These are phyloP conservation scores for Adenanthera pavonina DNA, from an alignment of 306 rosid genomes.

Conservation along the genomic window DNA sequence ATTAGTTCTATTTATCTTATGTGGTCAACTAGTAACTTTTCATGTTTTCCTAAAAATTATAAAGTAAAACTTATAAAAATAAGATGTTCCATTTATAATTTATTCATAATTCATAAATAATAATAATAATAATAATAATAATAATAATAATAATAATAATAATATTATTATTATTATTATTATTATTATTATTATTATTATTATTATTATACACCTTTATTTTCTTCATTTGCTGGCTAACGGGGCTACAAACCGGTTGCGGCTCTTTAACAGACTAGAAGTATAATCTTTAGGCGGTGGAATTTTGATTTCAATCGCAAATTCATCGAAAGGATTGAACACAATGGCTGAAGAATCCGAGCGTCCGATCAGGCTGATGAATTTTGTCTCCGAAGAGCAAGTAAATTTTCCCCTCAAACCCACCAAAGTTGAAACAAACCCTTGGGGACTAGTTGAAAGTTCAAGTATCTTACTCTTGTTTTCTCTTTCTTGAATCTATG, in stretches of 20 bases:
- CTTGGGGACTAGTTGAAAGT: neutral
- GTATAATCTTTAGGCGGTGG: neutral
- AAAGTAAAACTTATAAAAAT: no score
- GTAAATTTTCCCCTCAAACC: conserved; percentile 42
- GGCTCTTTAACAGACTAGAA: neutral
- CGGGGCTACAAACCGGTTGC: neutral
- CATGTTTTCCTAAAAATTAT: no score
- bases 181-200: no score
- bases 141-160: no score
- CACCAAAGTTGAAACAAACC: conserved; percentile 10
- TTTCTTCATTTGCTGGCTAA: no score
- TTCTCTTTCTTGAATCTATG: neutral
- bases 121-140: no score
- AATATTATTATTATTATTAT: no score
- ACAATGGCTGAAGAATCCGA: conserved; percentile 71
- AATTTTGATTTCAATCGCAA: neutral
- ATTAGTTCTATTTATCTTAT: no score
- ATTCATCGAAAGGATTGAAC: conserved; percentile 1
- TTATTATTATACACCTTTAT: no score
- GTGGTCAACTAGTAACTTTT: no score
- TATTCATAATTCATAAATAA: no score
- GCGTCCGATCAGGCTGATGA: conserved; percentile 74
- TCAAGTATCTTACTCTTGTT: neutral
- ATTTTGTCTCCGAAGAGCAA: conserved; percentile 89
- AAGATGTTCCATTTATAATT: no score